Conservation (phyloP, 345 rosid species). For the Physaria fendleri region DNA sequence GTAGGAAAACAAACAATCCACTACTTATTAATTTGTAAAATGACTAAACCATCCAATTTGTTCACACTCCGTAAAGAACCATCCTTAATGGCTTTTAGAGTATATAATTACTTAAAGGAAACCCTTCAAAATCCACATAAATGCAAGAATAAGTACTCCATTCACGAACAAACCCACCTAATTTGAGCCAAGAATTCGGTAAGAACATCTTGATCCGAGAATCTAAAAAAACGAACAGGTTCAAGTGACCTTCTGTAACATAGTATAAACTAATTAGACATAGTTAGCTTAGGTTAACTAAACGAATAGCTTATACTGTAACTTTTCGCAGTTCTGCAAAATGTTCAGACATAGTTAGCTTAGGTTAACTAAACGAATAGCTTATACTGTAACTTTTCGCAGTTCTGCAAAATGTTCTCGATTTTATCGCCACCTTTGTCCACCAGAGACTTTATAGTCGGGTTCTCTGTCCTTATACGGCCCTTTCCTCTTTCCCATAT, state of each 20-base stretch:
- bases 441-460: too few species aligned
- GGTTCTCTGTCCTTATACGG: too few species aligned
- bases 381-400: too few species aligned
- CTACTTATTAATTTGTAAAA: not conserved
- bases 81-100: not conserved
- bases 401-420: too few species aligned
- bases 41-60: not conserved
- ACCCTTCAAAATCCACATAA: slow-evolving; percentile 85
- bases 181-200: not conserved
- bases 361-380: too few species aligned
- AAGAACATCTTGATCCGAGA: not conserved
- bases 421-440: too few species aligned
- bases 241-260: not conserved
- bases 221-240: not conserved
- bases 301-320: too few species aligned
- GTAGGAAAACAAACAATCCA: not conserved
- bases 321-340: too few species aligned
- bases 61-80: not conserved
- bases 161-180: slow-evolving; percentile 87
- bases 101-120: slow-evolving; percentile 77
- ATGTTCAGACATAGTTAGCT: too few species aligned
- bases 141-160: slow-evolving; percentile 71
- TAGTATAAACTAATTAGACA: too few species aligned
- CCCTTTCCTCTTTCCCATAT: too few species aligned
- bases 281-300: too few species aligned